phyloP scores from a whole-genome alignment of 164 flowering plant species.

The Liquidambar formosana region DNA sequence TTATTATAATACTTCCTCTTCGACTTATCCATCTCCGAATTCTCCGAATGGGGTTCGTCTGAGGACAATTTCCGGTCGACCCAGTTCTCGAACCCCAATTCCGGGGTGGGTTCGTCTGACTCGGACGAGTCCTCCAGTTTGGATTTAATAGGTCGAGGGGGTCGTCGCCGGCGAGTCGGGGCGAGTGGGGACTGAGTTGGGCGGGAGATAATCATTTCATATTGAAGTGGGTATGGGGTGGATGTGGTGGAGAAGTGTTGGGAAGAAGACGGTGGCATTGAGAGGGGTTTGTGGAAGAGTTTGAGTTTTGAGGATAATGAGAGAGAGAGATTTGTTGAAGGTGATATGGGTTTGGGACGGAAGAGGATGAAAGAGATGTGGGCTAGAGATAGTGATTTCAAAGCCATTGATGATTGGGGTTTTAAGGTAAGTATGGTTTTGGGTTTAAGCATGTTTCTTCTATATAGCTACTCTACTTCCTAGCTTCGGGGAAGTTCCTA shows the following conservation, averaged over 20 bases:
- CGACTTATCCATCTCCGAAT: slow-evolving; percentile 57
- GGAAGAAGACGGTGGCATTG: neutral
- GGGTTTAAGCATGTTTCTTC: neutral
- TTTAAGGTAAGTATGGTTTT: neutral
- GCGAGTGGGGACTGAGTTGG: slow-evolving; percentile 39
- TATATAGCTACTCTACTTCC: too few species aligned
- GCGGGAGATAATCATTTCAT: slow-evolving; percentile 77
- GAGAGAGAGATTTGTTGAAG: slow-evolving; percentile 10
- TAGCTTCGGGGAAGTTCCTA: too few species aligned
- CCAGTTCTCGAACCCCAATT: slow-evolving; percentile 58
- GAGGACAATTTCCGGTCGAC: slow-evolving; percentile 49
- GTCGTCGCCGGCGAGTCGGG: slow-evolving; percentile 27
- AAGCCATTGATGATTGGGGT: slow-evolving; percentile 23
- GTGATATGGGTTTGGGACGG: slow-evolving; percentile 24
- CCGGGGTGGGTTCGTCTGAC: slow-evolving; percentile 26
- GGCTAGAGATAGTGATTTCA: slow-evolving; percentile 27
- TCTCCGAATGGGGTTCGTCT: slow-evolving; percentile 6
- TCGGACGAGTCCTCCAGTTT: slow-evolving; percentile 29
- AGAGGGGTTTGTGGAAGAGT: slow-evolving; percentile 1
- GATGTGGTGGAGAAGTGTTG: slow-evolving; percentile 39
- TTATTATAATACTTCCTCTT: slow-evolving; percentile 84
- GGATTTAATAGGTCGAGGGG: slow-evolving; percentile 21
- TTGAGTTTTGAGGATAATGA: slow-evolving; percentile 12
- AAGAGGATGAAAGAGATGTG: slow-evolving; percentile 22
- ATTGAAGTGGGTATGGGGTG: slow-evolving; percentile 85